Evolutionary conservation across 345 rosid species (phyloP).

Genomic region (Arabis alpina): DNA sequence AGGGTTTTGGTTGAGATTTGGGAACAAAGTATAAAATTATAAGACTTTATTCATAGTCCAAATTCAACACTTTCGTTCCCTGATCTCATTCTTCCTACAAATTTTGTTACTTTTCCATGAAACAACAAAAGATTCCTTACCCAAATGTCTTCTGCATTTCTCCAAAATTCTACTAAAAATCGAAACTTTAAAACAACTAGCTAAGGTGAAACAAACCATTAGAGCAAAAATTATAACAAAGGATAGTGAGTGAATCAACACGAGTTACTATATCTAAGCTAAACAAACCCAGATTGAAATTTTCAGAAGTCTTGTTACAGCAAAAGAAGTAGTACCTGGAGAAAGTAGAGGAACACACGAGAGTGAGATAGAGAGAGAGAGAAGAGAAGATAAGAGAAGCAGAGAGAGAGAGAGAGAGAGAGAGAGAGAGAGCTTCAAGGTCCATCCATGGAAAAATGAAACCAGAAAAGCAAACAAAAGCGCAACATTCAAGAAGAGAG

Average conservation of each 20-base stretch:
- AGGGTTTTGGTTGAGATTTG: constrained; percentile 1
- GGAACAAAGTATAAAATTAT: neutral
- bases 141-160: constrained; percentile 23
- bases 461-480: constrained; percentile 52
- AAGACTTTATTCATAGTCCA: neutral
- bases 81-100: too few species aligned
- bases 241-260: neutral
- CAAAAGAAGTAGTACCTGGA: constrained; percentile 9
- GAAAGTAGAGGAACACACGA: constrained; percentile 29
- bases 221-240: neutral
- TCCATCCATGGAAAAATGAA: constrained; percentile 66
- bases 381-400: constrained; percentile 38
- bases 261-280: neutral
- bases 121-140: neutral
- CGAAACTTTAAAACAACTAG: constrained; percentile 2
- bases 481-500: constrained; percentile 44
- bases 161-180: neutral
- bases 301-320: neutral
- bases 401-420: constrained; percentile 29
- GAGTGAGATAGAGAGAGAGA: neutral
- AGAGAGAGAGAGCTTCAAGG: constrained; percentile 49
- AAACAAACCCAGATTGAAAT: constrained; percentile 8
- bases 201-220: neutral
- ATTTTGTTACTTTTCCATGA: neutral
- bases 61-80: too few species aligned